phyloP scores from a whole-genome alignment of 2,329 filamentous ascomycete species.

The Talaromyces sp. region DNA sequence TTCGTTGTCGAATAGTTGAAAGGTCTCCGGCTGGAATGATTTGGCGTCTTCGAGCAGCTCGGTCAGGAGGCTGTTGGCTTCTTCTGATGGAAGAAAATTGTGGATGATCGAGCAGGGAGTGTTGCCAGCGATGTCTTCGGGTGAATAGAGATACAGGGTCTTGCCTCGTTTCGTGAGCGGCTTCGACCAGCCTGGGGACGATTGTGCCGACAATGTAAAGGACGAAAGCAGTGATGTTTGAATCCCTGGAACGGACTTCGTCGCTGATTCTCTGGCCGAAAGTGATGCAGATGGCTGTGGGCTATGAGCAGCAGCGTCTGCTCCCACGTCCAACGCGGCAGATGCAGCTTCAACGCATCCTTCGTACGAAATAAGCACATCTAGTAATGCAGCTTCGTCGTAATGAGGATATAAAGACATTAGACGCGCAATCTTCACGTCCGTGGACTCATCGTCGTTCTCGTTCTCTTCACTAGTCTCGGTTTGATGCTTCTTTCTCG shows the following conservation, averaged over 20 bases:
- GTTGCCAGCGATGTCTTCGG: constrained; percentile 71
- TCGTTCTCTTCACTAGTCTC: neutral
- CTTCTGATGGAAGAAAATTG: constrained; percentile 70
- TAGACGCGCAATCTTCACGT: constrained; percentile 80
- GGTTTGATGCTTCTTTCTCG: neutral
- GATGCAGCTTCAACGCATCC: constrained; percentile 68
- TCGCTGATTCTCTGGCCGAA: neutral
- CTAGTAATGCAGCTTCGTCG: constrained; percentile 64
- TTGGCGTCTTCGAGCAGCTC: constrained; percentile 72
- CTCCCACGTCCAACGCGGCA: constrained; percentile 43
- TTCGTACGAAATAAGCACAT: constrained; percentile 69
- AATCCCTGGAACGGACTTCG: constrained; percentile 38
- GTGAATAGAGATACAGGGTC: constrained; percentile 78
- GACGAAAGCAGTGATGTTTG: constrained; percentile 59
- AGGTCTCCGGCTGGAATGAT: constrained; percentile 65
- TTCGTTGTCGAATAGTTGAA: constrained; percentile 83
- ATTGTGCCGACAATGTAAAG: constrained; percentile 43
- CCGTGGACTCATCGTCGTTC: constrained; percentile 71
- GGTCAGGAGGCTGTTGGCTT: constrained; percentile 66
- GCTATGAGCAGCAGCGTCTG: neutral
- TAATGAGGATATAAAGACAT: constrained; percentile 66
- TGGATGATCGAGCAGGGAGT: constrained; percentile 91
- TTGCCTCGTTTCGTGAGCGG: constrained; percentile 67
- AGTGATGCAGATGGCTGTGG: neutral
- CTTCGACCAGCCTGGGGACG: constrained; percentile 19